Percentiles rank a stretch among this genome's conserved stretches.
Conservation (phyloP, 176 grass and related monocot genomes). For the Coix lacrymajobi region DNA sequence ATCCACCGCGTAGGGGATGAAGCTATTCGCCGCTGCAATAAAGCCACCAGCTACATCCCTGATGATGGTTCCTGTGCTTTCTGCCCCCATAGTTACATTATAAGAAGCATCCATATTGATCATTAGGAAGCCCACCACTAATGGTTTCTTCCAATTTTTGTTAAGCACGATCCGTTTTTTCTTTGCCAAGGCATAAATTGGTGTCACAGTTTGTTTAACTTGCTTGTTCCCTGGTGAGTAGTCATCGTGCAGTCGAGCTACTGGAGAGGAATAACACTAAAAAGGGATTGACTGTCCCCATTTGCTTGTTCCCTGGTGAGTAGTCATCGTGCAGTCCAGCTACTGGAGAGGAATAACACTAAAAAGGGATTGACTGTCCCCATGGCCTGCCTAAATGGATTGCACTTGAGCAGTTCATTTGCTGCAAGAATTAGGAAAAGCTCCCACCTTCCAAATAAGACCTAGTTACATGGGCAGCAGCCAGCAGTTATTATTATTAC, state of each 20-base stretch:
- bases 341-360: not conserved
- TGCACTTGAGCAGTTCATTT: not conserved
- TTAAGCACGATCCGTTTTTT: no score
- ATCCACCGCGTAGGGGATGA: no score
- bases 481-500: not conserved
- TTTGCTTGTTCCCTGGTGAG: not conserved
- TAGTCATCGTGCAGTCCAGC: not conserved
- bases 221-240: not conserved
- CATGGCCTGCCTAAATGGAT: not conserved
- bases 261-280: not conserved
- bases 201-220: not conserved
- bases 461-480: not conserved
- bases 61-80: no score
- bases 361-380: not conserved
- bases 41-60: no score
- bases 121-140: no score
- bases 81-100: no score
- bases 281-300: no score
- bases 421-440: not conserved
- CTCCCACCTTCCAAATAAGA: not conserved
- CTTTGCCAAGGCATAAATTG: no score
- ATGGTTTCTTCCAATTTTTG: no score
- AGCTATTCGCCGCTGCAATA: no score
- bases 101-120: no score
- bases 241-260: not conserved